Evolutionary conservation across 306 rosid species (phyloP).

Genomic region (Quercus bicolor): DNA sequence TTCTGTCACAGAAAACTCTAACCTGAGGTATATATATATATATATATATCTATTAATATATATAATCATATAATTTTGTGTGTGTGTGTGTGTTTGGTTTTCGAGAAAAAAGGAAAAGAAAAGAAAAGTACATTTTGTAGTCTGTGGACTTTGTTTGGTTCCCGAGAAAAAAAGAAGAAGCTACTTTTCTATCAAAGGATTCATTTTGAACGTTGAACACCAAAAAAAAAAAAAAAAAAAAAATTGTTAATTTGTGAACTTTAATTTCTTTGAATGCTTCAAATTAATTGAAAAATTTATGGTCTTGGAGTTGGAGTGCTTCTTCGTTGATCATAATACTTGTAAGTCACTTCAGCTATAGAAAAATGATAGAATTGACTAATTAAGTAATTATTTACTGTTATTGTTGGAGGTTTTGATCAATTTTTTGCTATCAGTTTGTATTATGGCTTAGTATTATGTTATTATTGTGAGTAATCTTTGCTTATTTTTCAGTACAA

Average conservation of each 20-base stretch:
- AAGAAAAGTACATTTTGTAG: background rate
- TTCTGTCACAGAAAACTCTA: background rate
- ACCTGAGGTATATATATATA: background rate
- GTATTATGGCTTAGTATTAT: no score
- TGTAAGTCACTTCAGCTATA: background rate
- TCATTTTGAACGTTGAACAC: background rate
- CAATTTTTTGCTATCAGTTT: no score
- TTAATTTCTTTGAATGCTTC: background rate
- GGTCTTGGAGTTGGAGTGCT: background rate
- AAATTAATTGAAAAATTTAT: background rate
- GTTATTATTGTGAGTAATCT: no score
- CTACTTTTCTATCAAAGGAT: background rate
- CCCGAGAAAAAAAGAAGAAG: background rate
- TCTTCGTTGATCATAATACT: background rate
- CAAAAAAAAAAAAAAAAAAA: background rate
- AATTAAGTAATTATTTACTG: no score
- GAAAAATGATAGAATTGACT: background rate
- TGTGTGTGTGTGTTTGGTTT: constrained; percentile 4
- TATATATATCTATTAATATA: background rate
- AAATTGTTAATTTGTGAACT: background rate
- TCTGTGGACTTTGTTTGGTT: background rate
- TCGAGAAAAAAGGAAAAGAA: background rate
- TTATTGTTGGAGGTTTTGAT: no score
- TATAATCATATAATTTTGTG: no score
- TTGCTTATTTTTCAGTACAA: no score